Base-by-base conservation (phyloP, 495 filamentous ascomycete species). In the Aspergillus taichungensis region DNA sequence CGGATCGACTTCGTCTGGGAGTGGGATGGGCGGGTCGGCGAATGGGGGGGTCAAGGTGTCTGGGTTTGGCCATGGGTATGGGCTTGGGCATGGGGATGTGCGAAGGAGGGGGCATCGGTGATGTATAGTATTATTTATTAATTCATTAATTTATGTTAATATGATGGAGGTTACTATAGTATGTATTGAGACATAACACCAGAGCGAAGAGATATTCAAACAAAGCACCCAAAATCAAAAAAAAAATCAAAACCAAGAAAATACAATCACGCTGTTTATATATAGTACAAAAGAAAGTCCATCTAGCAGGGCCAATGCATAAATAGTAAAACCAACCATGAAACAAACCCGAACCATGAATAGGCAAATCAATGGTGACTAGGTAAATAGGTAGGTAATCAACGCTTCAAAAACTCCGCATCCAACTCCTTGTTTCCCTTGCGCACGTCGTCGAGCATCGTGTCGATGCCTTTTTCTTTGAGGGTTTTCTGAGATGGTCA, bases 381-480 rank as follows among this genome's bases (percentile, higher is more conserved):
- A 34, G 10, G 14, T 11, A 14, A 13, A 30, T 7, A 29, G 5
- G 11, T 6, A 30, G 11, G 32, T 6, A 7, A 24, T 51, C 45
- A 53, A 43, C 42, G 74, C 51, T 75, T 78, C 62, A 90, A 71
- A 53, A 85, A 76, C 50, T 84, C 73, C 12, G 78, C 70, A 60
- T 95, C 87, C 44, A 82, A 88, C 49, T 94, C 89, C 47, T 76
- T 84, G 55, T 81, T 87, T 52, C 83, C 81, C 56, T 87, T 85
- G 34, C 86, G 73, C 6, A 87, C 89, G 52, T 95, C 89, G 6
- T 87, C 86, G 11, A 95, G 62, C 74, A 95, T 84, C 43, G 77
- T 76, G 59, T 95, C 87, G 56, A 95, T 90, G 47, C 89, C 88
- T 45, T 79, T 76, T 37, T 89, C 80, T 60, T 91, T 88, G 11